A percentile compares a stretch with the other conserved stretches of the same genome.
phyloP scores from a whole-genome alignment of 805 yeast species.

The Candida patagonica region DNA sequence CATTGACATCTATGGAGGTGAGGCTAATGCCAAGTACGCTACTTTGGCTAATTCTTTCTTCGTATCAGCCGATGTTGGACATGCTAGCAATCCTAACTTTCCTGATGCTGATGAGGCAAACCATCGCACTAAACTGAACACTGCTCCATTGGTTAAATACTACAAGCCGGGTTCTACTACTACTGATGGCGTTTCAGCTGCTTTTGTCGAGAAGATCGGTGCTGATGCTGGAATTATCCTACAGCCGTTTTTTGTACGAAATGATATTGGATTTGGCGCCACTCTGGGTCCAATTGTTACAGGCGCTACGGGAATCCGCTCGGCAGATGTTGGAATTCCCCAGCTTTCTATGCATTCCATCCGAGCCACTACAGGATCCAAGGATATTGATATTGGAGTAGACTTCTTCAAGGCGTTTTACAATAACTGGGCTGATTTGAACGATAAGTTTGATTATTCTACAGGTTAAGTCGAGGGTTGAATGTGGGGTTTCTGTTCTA shows the following conservation, averaged over 20 bases:
- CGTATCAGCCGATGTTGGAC: constrained; percentile 77
- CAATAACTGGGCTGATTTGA: constrained; percentile 50
- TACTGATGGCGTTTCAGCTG: constrained; percentile 65
- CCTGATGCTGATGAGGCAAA: constrained; percentile 53
- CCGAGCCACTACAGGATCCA: constrained; percentile 68
- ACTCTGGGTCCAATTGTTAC: constrained; percentile 65
- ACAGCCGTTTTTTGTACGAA: constrained; percentile 79
- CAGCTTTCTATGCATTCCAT: constrained; percentile 83
- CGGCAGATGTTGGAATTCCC: constrained; percentile 74
- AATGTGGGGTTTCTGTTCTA: too few species aligned
- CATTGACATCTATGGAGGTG: constrained; percentile 7
- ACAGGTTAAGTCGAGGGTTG: too few species aligned
- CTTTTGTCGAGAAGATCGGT: constrained; percentile 44
- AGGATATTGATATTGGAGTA: constrained; percentile 63
- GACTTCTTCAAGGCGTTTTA: constrained; percentile 63
- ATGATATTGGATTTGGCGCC: constrained; percentile 79
- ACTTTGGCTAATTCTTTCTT: constrained; percentile 67
- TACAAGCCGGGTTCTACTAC: constrained; percentile 82
- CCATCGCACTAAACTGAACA: constrained; percentile 75
- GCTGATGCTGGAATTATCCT: constrained; percentile 52
- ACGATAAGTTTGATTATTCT: constrained; percentile 11
- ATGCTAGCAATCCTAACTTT: constrained; percentile 68
- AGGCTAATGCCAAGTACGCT: constrained; percentile 27
- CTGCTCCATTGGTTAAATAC: constrained; percentile 58
- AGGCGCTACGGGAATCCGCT: constrained; percentile 33